Conservation (phyloP, 1,139 yeast genomes). For the Martiniozyma asiatica region DNA sequence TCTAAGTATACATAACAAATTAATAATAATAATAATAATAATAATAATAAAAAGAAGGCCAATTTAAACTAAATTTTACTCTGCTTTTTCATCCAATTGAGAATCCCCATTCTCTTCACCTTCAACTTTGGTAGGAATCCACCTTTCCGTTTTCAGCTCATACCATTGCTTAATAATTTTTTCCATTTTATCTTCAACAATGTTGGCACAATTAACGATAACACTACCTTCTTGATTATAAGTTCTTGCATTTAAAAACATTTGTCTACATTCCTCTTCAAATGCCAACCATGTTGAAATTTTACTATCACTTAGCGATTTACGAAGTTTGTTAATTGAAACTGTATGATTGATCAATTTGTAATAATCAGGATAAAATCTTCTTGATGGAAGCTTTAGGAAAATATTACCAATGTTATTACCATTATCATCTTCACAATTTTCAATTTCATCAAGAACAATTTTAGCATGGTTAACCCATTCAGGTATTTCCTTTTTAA, state of each 20-base stretch:
- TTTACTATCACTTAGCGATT: conserved; percentile 39
- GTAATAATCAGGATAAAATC: conserved; percentile 79
- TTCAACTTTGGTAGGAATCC: too few relatives aligned
- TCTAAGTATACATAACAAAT: too few relatives aligned
- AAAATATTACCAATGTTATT: conserved; percentile 45
- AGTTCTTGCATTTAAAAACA: conserved; percentile 75
- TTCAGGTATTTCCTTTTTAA: conserved; percentile 16
- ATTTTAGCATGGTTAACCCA: conserved; percentile 10
- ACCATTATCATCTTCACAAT: conserved; percentile 26
- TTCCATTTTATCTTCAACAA: conserved; percentile 34
- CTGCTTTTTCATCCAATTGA: too few relatives aligned
- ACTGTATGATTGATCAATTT: conserved; percentile 69
- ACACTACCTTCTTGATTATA: conserved; percentile 85
- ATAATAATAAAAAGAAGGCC: too few relatives aligned
- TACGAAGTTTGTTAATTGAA: conserved; percentile 58
- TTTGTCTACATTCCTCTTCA: conserved; percentile 58
- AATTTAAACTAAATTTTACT: too few relatives aligned
- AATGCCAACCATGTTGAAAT: conserved; percentile 51
- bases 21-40: too few relatives aligned
- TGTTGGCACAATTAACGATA: conserved; percentile 67
- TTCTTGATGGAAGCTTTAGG: conserved; percentile 56
- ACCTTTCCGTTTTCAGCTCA: too few relatives aligned
- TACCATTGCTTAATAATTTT: conserved; percentile 7
- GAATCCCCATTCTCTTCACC: too few relatives aligned
- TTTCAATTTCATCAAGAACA: conserved; percentile 32